Conservation (phyloP, 78 protist genomes). For the Anaeramoeba flamelloides region DNA sequence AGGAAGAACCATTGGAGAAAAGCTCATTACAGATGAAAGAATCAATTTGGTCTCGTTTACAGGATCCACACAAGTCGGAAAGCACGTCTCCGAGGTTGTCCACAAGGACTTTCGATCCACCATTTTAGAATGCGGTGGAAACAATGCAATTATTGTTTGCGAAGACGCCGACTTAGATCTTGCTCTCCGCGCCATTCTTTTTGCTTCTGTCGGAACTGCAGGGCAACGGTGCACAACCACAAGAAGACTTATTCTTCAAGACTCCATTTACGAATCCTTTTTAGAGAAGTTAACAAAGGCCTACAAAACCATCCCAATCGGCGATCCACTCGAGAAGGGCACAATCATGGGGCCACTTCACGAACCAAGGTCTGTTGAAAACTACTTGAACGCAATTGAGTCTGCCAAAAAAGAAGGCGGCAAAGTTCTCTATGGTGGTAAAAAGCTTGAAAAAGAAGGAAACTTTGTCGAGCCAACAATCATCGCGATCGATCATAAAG, state of each 20-base stretch:
- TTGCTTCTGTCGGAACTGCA: conserved; percentile 67
- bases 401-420: conserved; percentile 59
- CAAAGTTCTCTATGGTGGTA: conserved; percentile 55
- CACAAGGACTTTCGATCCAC: too few relatives aligned
- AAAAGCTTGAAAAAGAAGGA: conserved; percentile 25
- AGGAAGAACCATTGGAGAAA: too few relatives aligned
- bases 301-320: conserved; percentile 39
- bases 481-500: conserved; percentile 28
- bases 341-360: conserved; percentile 64
- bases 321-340: conserved; percentile 43
- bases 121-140: conserved; percentile 74
- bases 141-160: conserved; percentile 57
- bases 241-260: conserved; percentile 59
- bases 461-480: conserved; percentile 73
- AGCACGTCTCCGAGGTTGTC: too few relatives aligned
- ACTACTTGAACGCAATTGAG: conserved; percentile 43
- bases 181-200: too few relatives aligned
- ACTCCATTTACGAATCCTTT: conserved; percentile 38
- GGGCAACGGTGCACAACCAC: conserved; percentile 77
- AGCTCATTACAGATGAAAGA: too few relatives aligned
- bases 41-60: conserved; percentile 68
- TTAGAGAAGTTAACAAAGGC: conserved; percentile 39
- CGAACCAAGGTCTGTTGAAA: conserved; percentile 45
- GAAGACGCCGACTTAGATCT: conserved; percentile 63
- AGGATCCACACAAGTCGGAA: conserved; percentile 55